These are phyloP conservation scores for Noccaea bulbosa DNA, from an alignment of 345 rosid species.

Conservation along the genomic window DNA sequence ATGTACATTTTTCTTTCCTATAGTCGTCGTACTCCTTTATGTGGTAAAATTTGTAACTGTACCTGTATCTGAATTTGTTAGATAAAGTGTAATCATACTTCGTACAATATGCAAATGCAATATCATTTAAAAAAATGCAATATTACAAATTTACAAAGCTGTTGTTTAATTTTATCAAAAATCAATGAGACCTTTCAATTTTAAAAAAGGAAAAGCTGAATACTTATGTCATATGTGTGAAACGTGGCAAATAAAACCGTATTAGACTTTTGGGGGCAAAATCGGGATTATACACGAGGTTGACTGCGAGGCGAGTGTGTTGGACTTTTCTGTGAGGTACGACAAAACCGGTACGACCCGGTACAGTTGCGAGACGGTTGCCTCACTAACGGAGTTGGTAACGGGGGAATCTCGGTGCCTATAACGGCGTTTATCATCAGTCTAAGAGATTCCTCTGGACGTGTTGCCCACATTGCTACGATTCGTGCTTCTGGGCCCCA, in stretches of 20 bases:
- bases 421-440: constrained; percentile 27
- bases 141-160: too few relatives aligned
- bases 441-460: constrained; percentile 38
- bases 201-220: too few relatives aligned
- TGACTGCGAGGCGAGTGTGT: constrained; percentile 13
- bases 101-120: too few relatives aligned
- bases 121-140: too few relatives aligned
- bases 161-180: too few relatives aligned
- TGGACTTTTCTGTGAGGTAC: constrained; percentile 22
- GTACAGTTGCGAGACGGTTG: constrained; percentile 31
- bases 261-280: constrained; percentile 13
- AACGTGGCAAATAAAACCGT: constrained; percentile 7
- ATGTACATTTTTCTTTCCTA: too few relatives aligned
- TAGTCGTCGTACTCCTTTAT: too few relatives aligned
- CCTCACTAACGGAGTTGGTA: constrained; percentile 29
- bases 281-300: not conserved
- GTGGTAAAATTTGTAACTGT: too few relatives aligned
- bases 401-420: constrained; percentile 38
- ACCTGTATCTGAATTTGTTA: too few relatives aligned
- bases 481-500: constrained; percentile 35
- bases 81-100: too few relatives aligned
- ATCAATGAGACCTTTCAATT: too few relatives aligned
- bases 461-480: constrained; percentile 42
- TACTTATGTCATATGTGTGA: not conserved
- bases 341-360: constrained; percentile 45